Conservation (phyloP, 192 early-diverging fungal species). For the Umbelopsis isabellina region DNA sequence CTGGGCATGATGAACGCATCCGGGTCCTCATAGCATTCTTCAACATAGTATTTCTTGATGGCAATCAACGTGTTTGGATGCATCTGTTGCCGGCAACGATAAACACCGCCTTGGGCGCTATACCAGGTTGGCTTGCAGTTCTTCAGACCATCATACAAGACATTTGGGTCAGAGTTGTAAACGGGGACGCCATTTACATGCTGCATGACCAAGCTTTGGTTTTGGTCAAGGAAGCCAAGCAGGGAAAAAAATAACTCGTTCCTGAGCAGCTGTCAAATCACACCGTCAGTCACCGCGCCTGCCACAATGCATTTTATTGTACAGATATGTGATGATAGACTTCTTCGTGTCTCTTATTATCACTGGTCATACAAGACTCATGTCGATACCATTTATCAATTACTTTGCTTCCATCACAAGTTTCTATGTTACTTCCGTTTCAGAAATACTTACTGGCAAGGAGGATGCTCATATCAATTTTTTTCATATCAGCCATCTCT, state of each 20-base stretch:
- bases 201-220: constrained; percentile 28
- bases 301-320: neutral
- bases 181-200: constrained; percentile 43
- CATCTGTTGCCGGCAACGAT: constrained; percentile 33
- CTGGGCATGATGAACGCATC: constrained; percentile 44
- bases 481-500: too few relatives aligned
- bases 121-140: constrained; percentile 40
- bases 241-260: neutral
- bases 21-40: constrained; percentile 31
- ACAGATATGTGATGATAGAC: neutral
- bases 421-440: too few relatives aligned
- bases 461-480: too few relatives aligned
- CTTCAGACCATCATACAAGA: constrained; percentile 36
- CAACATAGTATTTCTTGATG: constrained; percentile 45
- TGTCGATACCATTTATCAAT: too few relatives aligned
- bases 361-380: too few relatives aligned
- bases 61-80: constrained; percentile 25
- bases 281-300: neutral
- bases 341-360: neutral
- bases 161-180: constrained; percentile 38
- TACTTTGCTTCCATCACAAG: too few relatives aligned
- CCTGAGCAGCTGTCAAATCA: constrained; percentile 6
- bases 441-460: too few relatives aligned
- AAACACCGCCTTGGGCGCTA: constrained; percentile 44
- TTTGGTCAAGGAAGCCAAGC: neutral